Evolutionary conservation across 2,329 filamentous ascomycete genomes (phyloP).

Genomic region (Didymellaceae sp.): DNA sequence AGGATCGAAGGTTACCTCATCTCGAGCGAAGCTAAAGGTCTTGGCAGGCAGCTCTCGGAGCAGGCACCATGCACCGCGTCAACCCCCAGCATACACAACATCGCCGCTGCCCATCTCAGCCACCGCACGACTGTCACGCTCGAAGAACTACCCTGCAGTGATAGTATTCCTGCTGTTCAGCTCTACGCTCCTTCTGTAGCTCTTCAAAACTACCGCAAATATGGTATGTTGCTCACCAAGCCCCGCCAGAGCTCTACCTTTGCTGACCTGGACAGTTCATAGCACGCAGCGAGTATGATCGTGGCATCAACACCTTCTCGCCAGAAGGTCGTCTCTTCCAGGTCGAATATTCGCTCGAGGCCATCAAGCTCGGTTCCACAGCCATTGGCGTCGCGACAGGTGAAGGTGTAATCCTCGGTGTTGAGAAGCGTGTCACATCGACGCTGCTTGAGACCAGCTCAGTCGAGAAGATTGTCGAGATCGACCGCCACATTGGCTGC

Average conservation of each 20-base stretch:
- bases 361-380: conserved; percentile 98
- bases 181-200: background rate
- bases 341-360: conserved; percentile 99
- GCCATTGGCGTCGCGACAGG: conserved; percentile 97
- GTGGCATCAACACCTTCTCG: conserved; percentile 99
- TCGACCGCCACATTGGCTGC: conserved; percentile 97
- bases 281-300: conserved; percentile 99
- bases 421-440: conserved; percentile 98
- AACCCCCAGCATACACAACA: conserved; percentile 18
- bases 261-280: conserved; percentile 72
- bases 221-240: conserved; percentile 40
- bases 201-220: conserved; percentile 26
- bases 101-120: conserved; percentile 10
- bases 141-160: background rate
- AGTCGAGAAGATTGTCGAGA: conserved; percentile 99
- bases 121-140: background rate
- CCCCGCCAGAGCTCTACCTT: conserved; percentile 37
- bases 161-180: background rate
- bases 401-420: conserved; percentile 92
- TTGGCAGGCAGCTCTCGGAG: conserved; percentile 12
- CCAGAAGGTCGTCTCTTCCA: conserved; percentile 99
- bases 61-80: conserved; percentile 17
- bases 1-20: conserved; percentile 5
- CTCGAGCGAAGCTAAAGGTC: conserved; percentile 7
- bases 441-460: conserved; percentile 96